Conservation (phyloP, 345 rosid species). For the Cardamine occulta region DNA sequence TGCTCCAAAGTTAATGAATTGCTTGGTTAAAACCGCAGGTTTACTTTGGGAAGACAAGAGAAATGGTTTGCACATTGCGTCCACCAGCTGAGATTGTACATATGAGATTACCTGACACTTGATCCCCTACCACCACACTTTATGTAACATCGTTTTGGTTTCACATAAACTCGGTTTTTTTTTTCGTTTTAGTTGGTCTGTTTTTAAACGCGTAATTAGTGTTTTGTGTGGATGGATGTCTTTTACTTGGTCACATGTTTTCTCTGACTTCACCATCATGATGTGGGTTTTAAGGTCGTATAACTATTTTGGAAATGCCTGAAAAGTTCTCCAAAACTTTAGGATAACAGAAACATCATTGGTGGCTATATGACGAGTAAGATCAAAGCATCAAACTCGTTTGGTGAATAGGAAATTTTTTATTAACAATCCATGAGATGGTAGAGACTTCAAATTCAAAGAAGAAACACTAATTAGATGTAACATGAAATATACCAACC, state of each 20-base stretch:
- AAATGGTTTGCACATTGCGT: conserved; percentile 92
- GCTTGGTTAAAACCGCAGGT: conserved; percentile 58
- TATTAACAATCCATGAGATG: background rate
- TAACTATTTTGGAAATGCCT: background rate
- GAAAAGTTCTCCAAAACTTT: background rate
- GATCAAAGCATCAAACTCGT: background rate
- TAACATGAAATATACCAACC: background rate
- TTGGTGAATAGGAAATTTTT: background rate
- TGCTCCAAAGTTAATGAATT: background rate
- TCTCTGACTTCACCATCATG: conserved; percentile 4
- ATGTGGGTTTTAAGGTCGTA: background rate
- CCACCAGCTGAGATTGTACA: conserved; percentile 78
- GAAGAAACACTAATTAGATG: background rate
- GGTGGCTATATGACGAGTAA: background rate
- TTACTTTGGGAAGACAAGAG: conserved; percentile 96
- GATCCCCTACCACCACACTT: conserved; percentile 21
- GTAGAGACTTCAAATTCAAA: background rate
- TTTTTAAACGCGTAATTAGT: background rate
- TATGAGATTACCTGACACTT: conserved; percentile 70
- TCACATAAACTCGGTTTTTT: background rate
- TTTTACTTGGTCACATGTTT: conserved; percentile 11
- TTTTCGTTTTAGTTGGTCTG: background rate
- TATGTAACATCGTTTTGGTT: conserved; percentile 7
- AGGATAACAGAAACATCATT: background rate
- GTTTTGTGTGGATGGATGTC: conserved; percentile 2